Base-by-base conservation (phyloP, 78 protist genomes). In the Dictyostelium purpureum region DNA sequence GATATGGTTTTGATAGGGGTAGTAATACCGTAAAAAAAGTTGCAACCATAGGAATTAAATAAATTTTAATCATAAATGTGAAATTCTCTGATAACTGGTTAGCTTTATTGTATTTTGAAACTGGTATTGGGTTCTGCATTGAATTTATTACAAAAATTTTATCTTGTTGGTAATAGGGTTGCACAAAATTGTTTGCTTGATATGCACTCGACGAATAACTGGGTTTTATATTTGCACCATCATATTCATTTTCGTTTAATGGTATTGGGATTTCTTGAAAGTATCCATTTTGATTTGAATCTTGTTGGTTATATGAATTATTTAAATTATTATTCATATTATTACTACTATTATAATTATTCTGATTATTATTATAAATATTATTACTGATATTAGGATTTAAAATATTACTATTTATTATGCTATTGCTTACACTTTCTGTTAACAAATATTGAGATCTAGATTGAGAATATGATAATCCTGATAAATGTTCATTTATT, bases 11-110 rank as follows among this genome's bases (percentile, higher is more conserved):
- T 28, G 54, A 40, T 18, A 85, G 31, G 21, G 92, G 92, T 28
- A 85, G 57, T 0, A 85, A 57, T 2, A 51, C 51, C 16, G 52
- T 73, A 16, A 70, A 26, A 74, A 61, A 85, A 4, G 63, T 49
- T 4, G 75, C 66, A n/a, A 85, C 73, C 66, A 85, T 43, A 33
- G 92, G 92, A 31, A 85, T 31, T 0, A 42, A 28, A 16, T 73
- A 51, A 6, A 37, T 47, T 73, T 76, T 54, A 4, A 85, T 6
- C 7, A 74, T 59, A 4, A 52, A 70, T 37, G 71, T 63, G 33
- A 63, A 63, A 63, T 63, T 63, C 38, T 63, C 71, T 31, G 42
- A 31, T 33, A 63, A 33, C 18, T 63, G 71, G 5, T 24, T 35
- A 33, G 33, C 26, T 63, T 63, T 63, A 63, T 43, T 63, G 33